A percentile compares a stretch with the other conserved stretches of the same genome.
Evolutionary conservation across 495 filamentous ascomycete species (phyloP).

Genomic region (Talaromyces trachyspermus): DNA sequence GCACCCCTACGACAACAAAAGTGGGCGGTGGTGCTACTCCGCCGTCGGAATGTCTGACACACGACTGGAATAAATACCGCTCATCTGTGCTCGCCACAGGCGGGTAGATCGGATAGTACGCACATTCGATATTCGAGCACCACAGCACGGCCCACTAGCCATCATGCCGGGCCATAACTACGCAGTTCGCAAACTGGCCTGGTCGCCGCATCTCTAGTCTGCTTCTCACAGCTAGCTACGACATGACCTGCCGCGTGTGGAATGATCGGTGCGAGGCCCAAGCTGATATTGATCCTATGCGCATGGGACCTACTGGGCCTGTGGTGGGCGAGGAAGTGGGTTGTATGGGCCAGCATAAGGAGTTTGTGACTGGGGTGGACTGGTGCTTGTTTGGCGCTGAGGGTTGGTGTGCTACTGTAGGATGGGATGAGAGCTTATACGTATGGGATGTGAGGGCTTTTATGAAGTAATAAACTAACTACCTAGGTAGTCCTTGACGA

Average conservation of each 20-base stretch:
- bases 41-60: constrained; percentile 78
- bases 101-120: constrained; percentile 86
- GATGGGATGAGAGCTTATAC: constrained; percentile 86
- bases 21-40: constrained; percentile 17
- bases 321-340: constrained; percentile 65
- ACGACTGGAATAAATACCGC: constrained; percentile 99
- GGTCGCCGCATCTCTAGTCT: constrained; percentile 91
- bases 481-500: background rate
- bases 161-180: constrained; percentile 82
- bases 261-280: constrained; percentile 53
- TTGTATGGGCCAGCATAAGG: constrained; percentile 83
- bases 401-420: constrained; percentile 88
- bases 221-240: constrained; percentile 82
- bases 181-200: constrained; percentile 74
- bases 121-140: constrained; percentile 78
- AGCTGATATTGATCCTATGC: constrained; percentile 35
- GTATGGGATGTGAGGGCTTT: constrained; percentile 80
- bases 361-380: constrained; percentile 95
- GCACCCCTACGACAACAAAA: no score
- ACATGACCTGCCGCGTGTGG: constrained; percentile 96
- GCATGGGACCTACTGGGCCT: constrained; percentile 26
- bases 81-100: constrained; percentile 73
- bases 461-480: constrained; percentile 40
- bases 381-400: constrained; percentile 96
- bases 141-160: constrained; percentile 58